phyloP scores from a whole-genome alignment of 371 early-diverging fungal genomes.

The Mortierella sp. region DNA sequence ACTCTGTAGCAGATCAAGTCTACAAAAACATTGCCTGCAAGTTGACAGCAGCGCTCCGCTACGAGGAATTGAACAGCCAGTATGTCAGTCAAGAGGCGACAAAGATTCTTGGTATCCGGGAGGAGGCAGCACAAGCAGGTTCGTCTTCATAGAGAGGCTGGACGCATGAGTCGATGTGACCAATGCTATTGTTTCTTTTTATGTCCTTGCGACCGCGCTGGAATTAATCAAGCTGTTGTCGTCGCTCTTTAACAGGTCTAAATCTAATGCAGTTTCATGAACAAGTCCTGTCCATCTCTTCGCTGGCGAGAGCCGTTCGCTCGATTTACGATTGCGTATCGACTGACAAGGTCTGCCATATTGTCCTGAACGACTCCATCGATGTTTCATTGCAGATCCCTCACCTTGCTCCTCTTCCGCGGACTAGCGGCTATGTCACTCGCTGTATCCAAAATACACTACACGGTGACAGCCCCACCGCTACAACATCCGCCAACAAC shows the following conservation, averaged over 20 bases:
- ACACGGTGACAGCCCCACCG: conserved; percentile 24
- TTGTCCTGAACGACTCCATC: conserved; percentile 83
- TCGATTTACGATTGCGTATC: conserved; percentile 74
- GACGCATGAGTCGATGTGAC: neutral
- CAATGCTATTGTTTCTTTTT: neutral
- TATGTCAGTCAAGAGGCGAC: conserved; percentile 85
- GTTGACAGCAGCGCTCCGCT: conserved; percentile 81
- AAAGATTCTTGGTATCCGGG: conserved; percentile 74
- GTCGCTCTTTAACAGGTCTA: conserved; percentile 14
- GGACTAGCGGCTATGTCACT: conserved; percentile 25
- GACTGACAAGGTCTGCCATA: conserved; percentile 69
- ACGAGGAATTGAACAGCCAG: conserved; percentile 86
- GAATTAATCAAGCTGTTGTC: neutral
- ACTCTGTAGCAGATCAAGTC: conserved; percentile 72
- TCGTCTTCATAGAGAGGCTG: neutral
- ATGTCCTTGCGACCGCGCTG: neutral
- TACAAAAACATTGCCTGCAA: conserved; percentile 83
- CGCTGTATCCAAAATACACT: conserved; percentile 20
- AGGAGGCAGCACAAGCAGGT: conserved; percentile 69
- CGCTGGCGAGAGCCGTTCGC: conserved; percentile 71
- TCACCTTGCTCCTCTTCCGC: conserved; percentile 50
- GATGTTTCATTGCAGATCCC: conserved; percentile 84
- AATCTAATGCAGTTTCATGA: conserved; percentile 44
- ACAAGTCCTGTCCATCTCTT: conserved; percentile 60
- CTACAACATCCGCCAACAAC: conserved; percentile 12